Evolutionary conservation across 2,329 filamentous ascomycete species (phyloP).

Genomic region (Aspergillus sp.): DNA sequence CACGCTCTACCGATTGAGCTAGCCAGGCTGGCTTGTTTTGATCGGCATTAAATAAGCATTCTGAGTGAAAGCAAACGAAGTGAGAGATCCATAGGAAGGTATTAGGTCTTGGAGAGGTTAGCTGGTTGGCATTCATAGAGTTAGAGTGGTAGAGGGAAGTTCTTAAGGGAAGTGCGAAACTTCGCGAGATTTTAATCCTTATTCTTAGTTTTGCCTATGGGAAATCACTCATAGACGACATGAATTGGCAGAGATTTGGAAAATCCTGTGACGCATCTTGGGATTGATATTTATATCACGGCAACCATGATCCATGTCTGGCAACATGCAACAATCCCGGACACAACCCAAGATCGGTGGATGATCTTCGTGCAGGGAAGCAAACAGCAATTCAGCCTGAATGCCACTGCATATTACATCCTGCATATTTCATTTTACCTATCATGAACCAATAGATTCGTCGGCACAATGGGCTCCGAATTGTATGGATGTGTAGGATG

Average conservation of each 20-base stretch:
- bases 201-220: too few relatives aligned
- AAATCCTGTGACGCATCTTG: too few relatives aligned
- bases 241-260: too few relatives aligned
- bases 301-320: neutral
- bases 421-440: neutral
- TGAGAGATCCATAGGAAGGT: too few relatives aligned
- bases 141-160: too few relatives aligned
- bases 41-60: too few relatives aligned
- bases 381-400: neutral
- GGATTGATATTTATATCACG: constrained; percentile 39
- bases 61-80: too few relatives aligned
- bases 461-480: neutral
- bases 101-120: too few relatives aligned
- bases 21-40: constrained; percentile 38
- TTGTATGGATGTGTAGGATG: neutral
- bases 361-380: neutral
- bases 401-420: neutral
- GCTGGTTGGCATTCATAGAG: too few relatives aligned
- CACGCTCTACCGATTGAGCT: constrained; percentile 54
- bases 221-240: too few relatives aligned
- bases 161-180: too few relatives aligned
- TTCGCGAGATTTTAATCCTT: too few relatives aligned
- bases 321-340: neutral
- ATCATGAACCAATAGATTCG: neutral
- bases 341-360: neutral